Base-by-base conservation (phyloP, 805 yeast genomes). In the Starmera pachycereana region DNA sequence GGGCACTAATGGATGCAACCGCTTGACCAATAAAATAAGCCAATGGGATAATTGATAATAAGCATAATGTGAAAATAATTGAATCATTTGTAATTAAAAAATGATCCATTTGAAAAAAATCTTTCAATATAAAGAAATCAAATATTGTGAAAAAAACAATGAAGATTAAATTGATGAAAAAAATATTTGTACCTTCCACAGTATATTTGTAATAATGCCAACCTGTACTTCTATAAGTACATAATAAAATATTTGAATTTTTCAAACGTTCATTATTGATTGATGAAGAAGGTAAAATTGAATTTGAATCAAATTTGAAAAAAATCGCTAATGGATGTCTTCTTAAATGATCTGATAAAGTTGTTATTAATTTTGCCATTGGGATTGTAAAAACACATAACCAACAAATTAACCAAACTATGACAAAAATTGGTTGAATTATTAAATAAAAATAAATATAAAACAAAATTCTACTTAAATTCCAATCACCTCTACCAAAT, bases 1-100 rank as follows among this genome's bases (percentile, higher is more conserved):
- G 98, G 0, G 98, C 97, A 7, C 96, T 84, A 43, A 92, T 92
- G 3, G 97, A 89, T 0, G 98, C 98, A n/a, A 92, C 98, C 6
- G 97, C 97, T 61, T 90, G 97, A 4, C 98, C 98, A 51, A 92
- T 89, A 62, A 88, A 92, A 57, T 92, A 90, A 0, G 98, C 97
- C 48, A 92, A 67, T 7, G 98, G 98, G 31, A 92, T 74, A 43
- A 92, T 86, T 2, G 96, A 84, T 37, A 83, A 68, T 42, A 92
- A 63, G 57, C 96, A 83, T 13, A 87, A 62, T 35, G 76, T 66
- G 53, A 92, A 92, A 35, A 87, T 72, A 18, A 78, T 61, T 0
- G 78, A 68, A 14, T 88, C 74, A 51, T 78, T 66, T 2, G 90
- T 78, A 13, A 62, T 35, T 22, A 22, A 8, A 8, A 44, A 1